These are phyloP conservation scores for Phylloporus arenicola DNA, from an alignment of 768 basidiomycete species.

Conservation along the genomic window DNA sequence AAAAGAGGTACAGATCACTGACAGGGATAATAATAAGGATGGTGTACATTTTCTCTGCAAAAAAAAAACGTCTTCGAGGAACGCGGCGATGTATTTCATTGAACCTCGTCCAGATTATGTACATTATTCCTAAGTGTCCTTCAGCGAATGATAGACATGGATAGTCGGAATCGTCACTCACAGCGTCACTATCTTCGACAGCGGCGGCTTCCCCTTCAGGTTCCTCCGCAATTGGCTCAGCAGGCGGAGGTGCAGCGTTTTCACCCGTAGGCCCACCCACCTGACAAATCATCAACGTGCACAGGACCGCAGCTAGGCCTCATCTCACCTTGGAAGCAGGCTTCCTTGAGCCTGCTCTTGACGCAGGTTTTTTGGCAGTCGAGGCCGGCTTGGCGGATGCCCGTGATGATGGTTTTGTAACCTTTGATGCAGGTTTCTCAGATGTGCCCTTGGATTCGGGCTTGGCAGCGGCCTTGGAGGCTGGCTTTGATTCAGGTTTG, in stretches of 20 bases:
- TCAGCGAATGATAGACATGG: neutral
- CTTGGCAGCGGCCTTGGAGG: slow-evolving; percentile 25
- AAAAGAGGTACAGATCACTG: slow-evolving; percentile 24
- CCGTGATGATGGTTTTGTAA: slow-evolving; percentile 36
- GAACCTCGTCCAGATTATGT: slow-evolving; percentile 11
- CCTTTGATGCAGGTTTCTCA: slow-evolving; percentile 41
- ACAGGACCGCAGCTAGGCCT: neutral
- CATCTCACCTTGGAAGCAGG: slow-evolving; percentile 53
- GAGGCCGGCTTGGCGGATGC: slow-evolving; percentile 41
- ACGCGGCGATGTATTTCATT: slow-evolving; percentile 11
- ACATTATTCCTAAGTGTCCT: slow-evolving; percentile 15
- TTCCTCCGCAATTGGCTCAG: slow-evolving; percentile 53
- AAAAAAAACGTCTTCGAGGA: slow-evolving; percentile 12
- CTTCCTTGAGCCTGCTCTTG: slow-evolving; percentile 56
- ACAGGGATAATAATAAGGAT: slow-evolving; percentile 31
- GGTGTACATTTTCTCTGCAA: slow-evolving; percentile 32
- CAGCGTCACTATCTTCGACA: slow-evolving; percentile 31
- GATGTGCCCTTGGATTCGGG: slow-evolving; percentile 32
- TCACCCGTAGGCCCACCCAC: slow-evolving; percentile 34
- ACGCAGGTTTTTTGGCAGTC: slow-evolving; percentile 47
- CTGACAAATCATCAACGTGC: slow-evolving; percentile 13
- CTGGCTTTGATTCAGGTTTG: slow-evolving; percentile 37
- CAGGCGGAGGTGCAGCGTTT: slow-evolving; percentile 35
- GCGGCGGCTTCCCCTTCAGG: slow-evolving; percentile 41
- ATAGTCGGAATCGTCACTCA: slow-evolving; percentile 10